Base-by-base conservation (phyloP, 2,329 filamentous ascomycete genomes). In the Sclerotinia subarctica region DNA sequence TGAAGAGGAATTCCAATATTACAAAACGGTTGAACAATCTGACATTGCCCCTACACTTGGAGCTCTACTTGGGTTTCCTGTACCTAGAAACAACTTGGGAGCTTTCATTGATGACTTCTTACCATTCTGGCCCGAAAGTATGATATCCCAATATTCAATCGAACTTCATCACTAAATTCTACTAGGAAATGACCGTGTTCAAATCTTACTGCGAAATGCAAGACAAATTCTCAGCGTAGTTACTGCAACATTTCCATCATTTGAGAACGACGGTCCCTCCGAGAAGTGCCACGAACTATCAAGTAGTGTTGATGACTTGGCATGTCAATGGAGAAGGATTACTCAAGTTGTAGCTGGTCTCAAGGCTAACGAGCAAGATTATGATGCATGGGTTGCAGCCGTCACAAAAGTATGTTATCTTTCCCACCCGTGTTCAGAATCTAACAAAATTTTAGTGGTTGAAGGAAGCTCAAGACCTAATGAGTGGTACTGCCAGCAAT, bases 401-500 rank as follows among this genome's bases (percentile, higher is more conserved):
- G 82, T 84, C 68, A 80, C 80, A 17, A 78, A 79, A 73, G 83
- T 82, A 68, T 59, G 78, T 71, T 2, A 44, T 53, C 3, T 6
- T 32, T 13, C 47, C 29, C 13, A 29, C 15, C 24, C 26, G 38
- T n/a, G 8, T 29, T 42, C 52, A 35, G 49, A 29, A 69, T 38
- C 71, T 76, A 69, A 76, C 69, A 26, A 15, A 47, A 26, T 57
- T 21, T 17, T 72, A 81, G 68, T 81, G 82, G 49, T 79, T 80
- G 64, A 78, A 78, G 8, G 78, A 83, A 24, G 75, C 74, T 29
- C 95, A 98, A 77, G 83, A 86, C 29, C 80, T 93, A 21, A 91
- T 99, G 85, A 96, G 92, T 74, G 90, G 88, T 74, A 93, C 95
- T 77, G 94, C 95, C 5, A 97, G 93, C 78, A 96, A 97, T 77